A percentile compares a stretch with the other conserved stretches of the same genome.
Conservation (phyloP, 1,284 basidiomycete genomes). For the Pholiota adiposa region DNA sequence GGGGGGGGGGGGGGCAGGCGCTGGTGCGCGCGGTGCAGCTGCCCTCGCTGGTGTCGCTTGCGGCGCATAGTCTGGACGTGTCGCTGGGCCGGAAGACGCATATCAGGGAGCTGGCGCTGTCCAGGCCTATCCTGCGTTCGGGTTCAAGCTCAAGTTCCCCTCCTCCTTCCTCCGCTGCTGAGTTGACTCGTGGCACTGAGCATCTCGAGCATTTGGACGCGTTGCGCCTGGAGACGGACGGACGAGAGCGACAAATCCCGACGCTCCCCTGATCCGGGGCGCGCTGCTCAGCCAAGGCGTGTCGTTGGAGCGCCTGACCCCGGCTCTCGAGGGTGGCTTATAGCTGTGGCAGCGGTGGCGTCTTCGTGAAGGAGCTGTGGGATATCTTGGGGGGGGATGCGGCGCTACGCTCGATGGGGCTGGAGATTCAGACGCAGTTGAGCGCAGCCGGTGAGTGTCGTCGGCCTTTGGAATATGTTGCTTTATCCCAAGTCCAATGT, state of each 20-base stretch:
- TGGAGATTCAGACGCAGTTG: neutral
- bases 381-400: neutral
- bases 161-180: neutral
- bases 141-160: too few species aligned
- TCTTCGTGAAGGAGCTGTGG: neutral
- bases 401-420: neutral
- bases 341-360: neutral
- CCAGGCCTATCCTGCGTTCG: neutral
- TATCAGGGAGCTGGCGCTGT: neutral
- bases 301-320: neutral
- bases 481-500: neutral
- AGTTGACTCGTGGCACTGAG: neutral
- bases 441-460: neutral
- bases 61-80: neutral
- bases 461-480: too few species aligned
- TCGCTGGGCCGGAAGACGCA: neutral
- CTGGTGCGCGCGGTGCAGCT: neutral
- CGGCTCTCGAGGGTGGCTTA: neutral
- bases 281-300: neutral
- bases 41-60: neutral
- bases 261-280: neutral
- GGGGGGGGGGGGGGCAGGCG: neutral
- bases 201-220: neutral
- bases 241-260: neutral
- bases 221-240: neutral